Evolutionary conservation across 371 early-diverging fungal genomes (phyloP).

Genomic region (Rhizopus arrhizus): DNA sequence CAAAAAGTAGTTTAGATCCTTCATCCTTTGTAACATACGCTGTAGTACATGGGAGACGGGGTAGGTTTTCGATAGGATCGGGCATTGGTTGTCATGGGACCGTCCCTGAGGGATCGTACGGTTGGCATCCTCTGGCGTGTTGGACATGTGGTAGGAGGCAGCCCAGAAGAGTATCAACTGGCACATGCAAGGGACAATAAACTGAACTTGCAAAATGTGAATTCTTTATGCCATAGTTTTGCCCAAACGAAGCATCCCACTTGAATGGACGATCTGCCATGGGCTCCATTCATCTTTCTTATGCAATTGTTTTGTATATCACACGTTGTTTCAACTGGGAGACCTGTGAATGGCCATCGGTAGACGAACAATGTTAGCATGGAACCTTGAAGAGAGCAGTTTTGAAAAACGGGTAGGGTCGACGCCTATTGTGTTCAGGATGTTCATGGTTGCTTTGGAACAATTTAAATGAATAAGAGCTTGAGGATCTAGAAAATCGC

Average conservation of each 20-base stretch:
- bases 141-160: not conserved
- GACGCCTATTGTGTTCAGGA: too few relatives aligned
- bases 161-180: not conserved
- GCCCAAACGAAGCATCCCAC: not conserved
- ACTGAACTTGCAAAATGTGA: too few relatives aligned
- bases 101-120: not conserved
- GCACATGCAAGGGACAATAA: not conserved
- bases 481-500: too few relatives aligned
- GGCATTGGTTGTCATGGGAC: not conserved
- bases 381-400: too few relatives aligned
- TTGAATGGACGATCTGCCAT: not conserved
- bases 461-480: too few relatives aligned
- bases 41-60: too few relatives aligned
- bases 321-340: not conserved
- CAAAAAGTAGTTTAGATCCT: too few relatives aligned
- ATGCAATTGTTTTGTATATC: not conserved
- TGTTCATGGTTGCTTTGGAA: too few relatives aligned
- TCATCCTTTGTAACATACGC: too few relatives aligned
- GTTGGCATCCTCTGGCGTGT: not conserved
- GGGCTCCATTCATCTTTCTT: not conserved
- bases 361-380: too few relatives aligned
- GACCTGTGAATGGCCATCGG: not conserved
- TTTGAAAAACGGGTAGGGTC: too few relatives aligned
- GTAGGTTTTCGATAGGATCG: not conserved
- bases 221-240: not conserved